These are phyloP conservation scores for Anaeromyces robustus DNA, from an alignment of 192 early-diverging fungal species.

Conservation along the genomic window DNA sequence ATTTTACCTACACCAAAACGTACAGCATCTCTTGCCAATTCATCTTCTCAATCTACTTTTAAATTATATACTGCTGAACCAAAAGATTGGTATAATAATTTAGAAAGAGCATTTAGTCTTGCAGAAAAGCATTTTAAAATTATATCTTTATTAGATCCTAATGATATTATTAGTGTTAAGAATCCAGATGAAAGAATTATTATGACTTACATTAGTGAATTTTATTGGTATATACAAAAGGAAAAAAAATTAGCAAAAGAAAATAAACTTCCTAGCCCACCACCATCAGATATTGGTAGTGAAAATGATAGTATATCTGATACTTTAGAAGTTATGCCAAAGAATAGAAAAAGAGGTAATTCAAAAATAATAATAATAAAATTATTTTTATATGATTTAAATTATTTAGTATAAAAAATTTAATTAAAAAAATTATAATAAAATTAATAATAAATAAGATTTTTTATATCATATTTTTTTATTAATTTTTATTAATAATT, in stretches of 20 bases:
- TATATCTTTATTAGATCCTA: constrained; percentile 8
- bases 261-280: background rate
- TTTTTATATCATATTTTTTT: no score
- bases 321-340: background rate
- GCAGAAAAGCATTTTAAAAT: constrained; percentile 11
- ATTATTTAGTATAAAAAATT: no score
- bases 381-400: no score
- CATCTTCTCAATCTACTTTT: background rate
- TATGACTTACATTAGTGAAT: constrained; percentile 13
- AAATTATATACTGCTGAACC: constrained; percentile 2
- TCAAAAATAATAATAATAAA: background rate
- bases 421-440: no score
- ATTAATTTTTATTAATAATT: no score
- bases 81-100: constrained; percentile 8
- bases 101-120: constrained; percentile 9
- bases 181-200: constrained; percentile 14
- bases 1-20: background rate
- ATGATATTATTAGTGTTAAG: constrained; percentile 10
- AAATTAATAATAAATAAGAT: no score
- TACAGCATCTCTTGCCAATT: background rate
- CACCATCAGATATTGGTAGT: background rate
- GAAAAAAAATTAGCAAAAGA: background rate
- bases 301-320: background rate
- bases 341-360: background rate
- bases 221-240: background rate